phyloP scores from a whole-genome alignment of 331 rosid genomes.

The Pyrus hybrid region DNA sequence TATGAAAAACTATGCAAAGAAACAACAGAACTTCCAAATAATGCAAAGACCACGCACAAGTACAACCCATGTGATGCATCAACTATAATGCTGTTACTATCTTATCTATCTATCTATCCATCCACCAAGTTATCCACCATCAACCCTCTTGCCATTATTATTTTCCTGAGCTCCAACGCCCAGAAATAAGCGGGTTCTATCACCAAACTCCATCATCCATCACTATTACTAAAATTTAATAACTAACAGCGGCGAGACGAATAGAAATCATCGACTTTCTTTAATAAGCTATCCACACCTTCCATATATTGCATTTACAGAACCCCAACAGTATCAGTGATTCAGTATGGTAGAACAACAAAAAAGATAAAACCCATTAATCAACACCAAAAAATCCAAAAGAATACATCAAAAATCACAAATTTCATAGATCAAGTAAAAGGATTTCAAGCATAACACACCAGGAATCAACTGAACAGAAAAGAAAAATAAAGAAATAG shows the following conservation, averaged over 20 bases:
- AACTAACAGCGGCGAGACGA: not conserved
- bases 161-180: not conserved
- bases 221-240: not conserved
- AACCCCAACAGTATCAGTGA: not conserved
- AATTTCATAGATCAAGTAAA: not conserved
- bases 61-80: not conserved
- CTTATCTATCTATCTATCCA: not conserved
- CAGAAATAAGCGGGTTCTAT: not conserved
- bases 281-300: not conserved
- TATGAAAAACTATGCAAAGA: not conserved
- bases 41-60: not conserved
- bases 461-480: not conserved
- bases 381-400: not conserved
- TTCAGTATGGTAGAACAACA: not conserved
- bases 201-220: not conserved
- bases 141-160: not conserved
- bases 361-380: not conserved
- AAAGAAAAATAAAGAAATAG: not conserved
- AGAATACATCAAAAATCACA: not conserved
- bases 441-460: not conserved
- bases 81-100: not conserved
- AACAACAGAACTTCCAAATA: not conserved
- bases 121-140: not conserved
- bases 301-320: not conserved
- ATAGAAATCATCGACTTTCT: not conserved